Evolutionary conservation across 179 eudicot genomes (phyloP).

Genomic region (Vitellaria paradoxa): DNA sequence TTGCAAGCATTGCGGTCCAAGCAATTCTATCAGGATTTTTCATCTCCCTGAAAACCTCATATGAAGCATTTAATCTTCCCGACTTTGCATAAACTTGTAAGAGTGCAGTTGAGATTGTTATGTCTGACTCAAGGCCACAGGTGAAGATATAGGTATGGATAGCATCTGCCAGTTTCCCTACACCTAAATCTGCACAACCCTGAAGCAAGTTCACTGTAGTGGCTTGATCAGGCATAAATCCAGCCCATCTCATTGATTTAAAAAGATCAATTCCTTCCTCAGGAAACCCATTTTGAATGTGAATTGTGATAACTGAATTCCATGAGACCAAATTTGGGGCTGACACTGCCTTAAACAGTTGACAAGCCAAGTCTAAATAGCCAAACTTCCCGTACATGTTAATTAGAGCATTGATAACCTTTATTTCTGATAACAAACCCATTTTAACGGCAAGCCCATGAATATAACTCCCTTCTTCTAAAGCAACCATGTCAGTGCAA

Average conservation of each 20-base stretch:
- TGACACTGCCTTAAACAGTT: slow-evolving; percentile 29
- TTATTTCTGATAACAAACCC: slow-evolving; percentile 26
- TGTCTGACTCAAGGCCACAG: slow-evolving; percentile 31
- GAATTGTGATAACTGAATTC: slow-evolving; percentile 37
- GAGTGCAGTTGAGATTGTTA: slow-evolving; percentile 32
- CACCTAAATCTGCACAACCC: slow-evolving; percentile 32
- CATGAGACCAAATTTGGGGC: slow-evolving; percentile 35
- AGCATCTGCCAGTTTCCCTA: slow-evolving; percentile 25
- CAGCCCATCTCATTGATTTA: slow-evolving; percentile 31
- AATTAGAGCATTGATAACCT: slow-evolving; percentile 39
- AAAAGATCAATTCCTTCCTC: slow-evolving; percentile 22
- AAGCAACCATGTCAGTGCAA: slow-evolving; percentile 23
- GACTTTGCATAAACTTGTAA: slow-evolving; percentile 34
- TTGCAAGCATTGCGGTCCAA: slow-evolving; percentile 50
- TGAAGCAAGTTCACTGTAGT: slow-evolving; percentile 38
- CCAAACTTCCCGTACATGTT: slow-evolving; percentile 46
- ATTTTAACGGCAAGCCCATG: slow-evolving; percentile 34
- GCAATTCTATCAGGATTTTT: slow-evolving; percentile 35
- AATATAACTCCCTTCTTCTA: slow-evolving; percentile 24
- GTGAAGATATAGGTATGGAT: slow-evolving; percentile 31
- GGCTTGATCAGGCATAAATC: slow-evolving; percentile 36
- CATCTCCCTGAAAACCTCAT: slow-evolving; percentile 30
- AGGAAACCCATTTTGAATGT: slow-evolving; percentile 29
- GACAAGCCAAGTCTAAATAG: slow-evolving; percentile 22
- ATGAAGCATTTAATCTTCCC: slow-evolving; percentile 29